Conservation (phyloP, 2,329 filamentous ascomycete genomes). For the Fusarium mangiferae region DNA sequence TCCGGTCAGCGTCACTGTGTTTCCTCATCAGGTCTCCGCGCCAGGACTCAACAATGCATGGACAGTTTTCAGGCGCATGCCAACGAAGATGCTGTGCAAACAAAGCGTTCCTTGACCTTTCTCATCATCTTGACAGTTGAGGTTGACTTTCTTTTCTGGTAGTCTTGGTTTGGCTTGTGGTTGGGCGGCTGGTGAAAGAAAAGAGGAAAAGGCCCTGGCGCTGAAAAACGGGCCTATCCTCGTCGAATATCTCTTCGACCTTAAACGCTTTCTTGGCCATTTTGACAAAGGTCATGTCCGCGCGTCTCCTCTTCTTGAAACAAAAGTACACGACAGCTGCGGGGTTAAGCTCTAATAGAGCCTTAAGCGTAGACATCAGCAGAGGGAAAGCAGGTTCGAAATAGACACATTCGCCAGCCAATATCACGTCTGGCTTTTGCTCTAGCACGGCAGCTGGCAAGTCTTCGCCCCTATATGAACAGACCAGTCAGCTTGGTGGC, state of each 20-base stretch:
- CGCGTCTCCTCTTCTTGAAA: conserved; percentile 91
- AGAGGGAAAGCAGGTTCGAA: conserved; percentile 96
- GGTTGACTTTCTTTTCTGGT: conserved; percentile 25
- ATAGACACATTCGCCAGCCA: conserved; percentile 98
- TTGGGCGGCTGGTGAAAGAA: conserved; percentile 59
- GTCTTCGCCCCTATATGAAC: conserved; percentile 65
- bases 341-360: conserved; percentile 79
- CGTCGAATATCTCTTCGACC: conserved; percentile 70
- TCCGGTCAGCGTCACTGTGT: conserved; percentile 1
- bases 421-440: conserved; percentile 78
- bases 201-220: conserved; percentile 71
- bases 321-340: conserved; percentile 78
- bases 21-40: not conserved
- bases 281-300: conserved; percentile 80
- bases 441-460: conserved; percentile 63
- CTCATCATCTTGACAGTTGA: conserved; percentile 31
- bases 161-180: conserved; percentile 42
- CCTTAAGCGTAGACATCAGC: conserved; percentile 79
- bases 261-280: conserved; percentile 73
- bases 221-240: conserved; percentile 67
- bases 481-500: conserved; percentile 35
- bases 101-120: conserved; percentile 31
- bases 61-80: conserved; percentile 17
- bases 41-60: not conserved
- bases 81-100: conserved; percentile 30